Conservation (phyloP, 208 protist species). For the Wallacemonas sp. region DNA sequence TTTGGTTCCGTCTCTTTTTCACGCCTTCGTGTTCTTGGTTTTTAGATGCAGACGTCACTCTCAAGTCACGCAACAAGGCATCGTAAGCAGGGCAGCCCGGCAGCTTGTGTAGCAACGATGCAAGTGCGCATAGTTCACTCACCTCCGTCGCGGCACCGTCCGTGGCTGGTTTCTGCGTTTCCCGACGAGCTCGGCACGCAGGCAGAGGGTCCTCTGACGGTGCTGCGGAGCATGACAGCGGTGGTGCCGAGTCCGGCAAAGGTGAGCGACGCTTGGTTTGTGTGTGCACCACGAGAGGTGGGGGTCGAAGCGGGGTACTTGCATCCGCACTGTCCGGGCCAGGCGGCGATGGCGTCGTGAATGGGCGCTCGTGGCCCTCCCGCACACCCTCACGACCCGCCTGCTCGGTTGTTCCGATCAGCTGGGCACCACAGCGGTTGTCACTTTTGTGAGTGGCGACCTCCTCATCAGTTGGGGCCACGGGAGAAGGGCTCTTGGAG, state of each 20-base stretch:
- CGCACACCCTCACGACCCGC: background rate
- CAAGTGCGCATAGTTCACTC: background rate
- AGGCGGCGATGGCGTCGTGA: background rate
- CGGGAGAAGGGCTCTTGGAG: conserved; percentile 33
- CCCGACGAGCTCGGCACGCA: background rate
- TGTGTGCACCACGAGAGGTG: conserved; percentile 15
- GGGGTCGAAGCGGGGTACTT: conserved; percentile 12
- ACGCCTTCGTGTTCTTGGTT: no score
- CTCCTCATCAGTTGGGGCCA: background rate
- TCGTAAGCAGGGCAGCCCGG: background rate
- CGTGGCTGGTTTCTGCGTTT: conserved; percentile 2
- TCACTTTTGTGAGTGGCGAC: background rate
- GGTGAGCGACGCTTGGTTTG: conserved; percentile 8
- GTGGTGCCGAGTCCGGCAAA: background rate
- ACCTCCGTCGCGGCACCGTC: background rate
- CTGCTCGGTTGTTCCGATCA: background rate
- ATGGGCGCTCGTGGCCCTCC: background rate
- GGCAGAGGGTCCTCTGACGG: conserved; percentile 2
- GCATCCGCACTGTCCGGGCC: background rate
- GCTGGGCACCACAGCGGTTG: background rate
- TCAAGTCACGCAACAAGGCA: background rate
- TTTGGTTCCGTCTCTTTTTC: no score
- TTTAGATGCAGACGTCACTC: no score
- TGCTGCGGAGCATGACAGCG: background rate
- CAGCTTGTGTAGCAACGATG: conserved; percentile 2